Conservation (phyloP, 768 basidiomycete species). For the Hebeloma cylindrosporum region DNA sequence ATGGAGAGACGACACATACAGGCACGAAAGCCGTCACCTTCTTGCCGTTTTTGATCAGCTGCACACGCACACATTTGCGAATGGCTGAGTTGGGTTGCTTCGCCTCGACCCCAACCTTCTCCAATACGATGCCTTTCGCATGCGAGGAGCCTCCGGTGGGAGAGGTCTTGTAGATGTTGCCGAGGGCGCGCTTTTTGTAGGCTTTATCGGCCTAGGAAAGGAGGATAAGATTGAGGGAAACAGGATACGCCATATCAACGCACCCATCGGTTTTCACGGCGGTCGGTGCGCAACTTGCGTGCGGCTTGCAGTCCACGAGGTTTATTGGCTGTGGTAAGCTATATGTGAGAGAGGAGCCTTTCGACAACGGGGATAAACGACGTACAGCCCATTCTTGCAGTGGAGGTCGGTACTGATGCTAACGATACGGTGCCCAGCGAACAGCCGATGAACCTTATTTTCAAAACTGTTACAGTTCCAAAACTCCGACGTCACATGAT, state of each 20-base stretch:
- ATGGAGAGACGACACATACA: conserved; percentile 46
- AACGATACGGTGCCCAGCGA: conserved; percentile 29
- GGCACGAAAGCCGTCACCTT: conserved; percentile 99
- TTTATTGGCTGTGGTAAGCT: conserved; percentile 77
- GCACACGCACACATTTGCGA: conserved; percentile 99
- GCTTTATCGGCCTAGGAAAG: conserved; percentile 84
- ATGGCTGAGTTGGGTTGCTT: conserved; percentile 99
- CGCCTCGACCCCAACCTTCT: conserved; percentile 99
- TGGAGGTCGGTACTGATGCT: conserved; percentile 47
- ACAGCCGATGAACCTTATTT: conserved; percentile 48
- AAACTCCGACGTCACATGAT: conserved; percentile 27
- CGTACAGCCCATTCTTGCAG: conserved; percentile 85
- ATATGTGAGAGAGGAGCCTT: conserved; percentile 14
- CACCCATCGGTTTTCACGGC: conserved; percentile 97
- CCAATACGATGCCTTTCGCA: conserved; percentile 99
- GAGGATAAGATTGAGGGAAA: conserved; percentile 7
- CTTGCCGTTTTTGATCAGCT: conserved; percentile 99
- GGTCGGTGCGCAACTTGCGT: conserved; percentile 93
- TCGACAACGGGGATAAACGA: conserved; percentile 30
- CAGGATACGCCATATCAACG: conserved; percentile 26
- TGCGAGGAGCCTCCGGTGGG: conserved; percentile 99
- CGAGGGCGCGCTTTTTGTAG: conserved; percentile 99
- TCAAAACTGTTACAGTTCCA: conserved; percentile 39
- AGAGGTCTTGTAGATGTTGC: conserved; percentile 99
- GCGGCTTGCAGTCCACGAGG: conserved; percentile 98